A percentile compares a stretch with the other conserved stretches of the same genome.
phyloP scores from a whole-genome alignment of 345 rosid genomes.

The Lepidium africanum region DNA sequence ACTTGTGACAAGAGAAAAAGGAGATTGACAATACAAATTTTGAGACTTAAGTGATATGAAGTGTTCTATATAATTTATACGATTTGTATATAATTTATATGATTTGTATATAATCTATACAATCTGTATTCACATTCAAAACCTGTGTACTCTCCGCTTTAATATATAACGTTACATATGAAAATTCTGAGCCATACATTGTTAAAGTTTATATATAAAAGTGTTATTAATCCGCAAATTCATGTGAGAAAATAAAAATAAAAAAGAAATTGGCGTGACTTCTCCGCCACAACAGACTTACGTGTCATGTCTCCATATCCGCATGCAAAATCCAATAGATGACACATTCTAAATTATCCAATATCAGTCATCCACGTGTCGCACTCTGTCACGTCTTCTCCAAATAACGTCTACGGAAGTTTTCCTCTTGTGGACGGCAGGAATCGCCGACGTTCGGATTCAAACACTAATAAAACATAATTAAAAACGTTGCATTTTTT shows the following conservation, averaged over 20 bases:
- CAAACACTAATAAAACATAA: neutral
- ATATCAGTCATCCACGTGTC: conserved; percentile 1
- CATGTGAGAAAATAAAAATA: conserved; percentile 7
- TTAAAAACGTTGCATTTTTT: neutral
- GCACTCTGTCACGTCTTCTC: neutral
- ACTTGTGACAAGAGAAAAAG: too few relatives aligned
- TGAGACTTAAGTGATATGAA: too few relatives aligned
- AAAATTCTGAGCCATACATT: too few relatives aligned
- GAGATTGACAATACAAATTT: too few relatives aligned
- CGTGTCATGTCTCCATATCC: conserved; percentile 23
- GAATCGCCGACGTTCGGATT: conserved; percentile 28
- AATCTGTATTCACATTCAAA: too few relatives aligned
- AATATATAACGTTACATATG: too few relatives aligned
- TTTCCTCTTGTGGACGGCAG: conserved; percentile 26
- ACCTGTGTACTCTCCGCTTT: too few relatives aligned
- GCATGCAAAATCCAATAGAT: conserved; percentile 22
- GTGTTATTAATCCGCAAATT: too few relatives aligned
- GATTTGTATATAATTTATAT: too few relatives aligned
- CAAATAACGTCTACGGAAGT: conserved; percentile 5
- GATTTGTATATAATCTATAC: too few relatives aligned
- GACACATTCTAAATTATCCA: conserved; percentile 17
- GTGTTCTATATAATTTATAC: too few relatives aligned
- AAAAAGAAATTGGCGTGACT: neutral
- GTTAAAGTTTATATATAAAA: too few relatives aligned
- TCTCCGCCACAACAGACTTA: conserved; percentile 27